phyloP scores from a whole-genome alignment of 2,329 filamentous ascomycete species.

The Nigrospora oryzae region DNA sequence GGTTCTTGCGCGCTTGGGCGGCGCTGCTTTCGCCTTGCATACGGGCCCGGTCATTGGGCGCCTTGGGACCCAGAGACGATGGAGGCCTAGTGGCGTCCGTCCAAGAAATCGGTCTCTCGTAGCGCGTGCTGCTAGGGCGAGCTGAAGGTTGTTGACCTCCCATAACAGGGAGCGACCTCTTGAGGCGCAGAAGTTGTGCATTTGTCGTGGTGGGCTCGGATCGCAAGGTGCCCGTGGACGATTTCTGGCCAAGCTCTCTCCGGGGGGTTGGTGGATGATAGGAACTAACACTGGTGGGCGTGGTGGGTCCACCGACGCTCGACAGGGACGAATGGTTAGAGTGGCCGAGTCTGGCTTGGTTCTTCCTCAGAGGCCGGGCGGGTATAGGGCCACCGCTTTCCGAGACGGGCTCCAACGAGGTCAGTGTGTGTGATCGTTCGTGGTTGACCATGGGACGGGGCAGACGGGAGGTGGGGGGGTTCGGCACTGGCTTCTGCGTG shows the following conservation, averaged over 20 bases:
- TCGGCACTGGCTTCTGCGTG: constrained; percentile 61
- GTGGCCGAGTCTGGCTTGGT: constrained; percentile 62
- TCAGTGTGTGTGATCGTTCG: constrained; percentile 58
- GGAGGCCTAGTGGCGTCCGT: constrained; percentile 42
- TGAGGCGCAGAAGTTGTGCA: constrained; percentile 56
- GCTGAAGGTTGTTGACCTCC: constrained; percentile 35
- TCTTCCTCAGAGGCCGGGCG: constrained; percentile 45
- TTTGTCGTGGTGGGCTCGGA: constrained; percentile 57
- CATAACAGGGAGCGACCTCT: constrained; percentile 57
- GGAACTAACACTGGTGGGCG: constrained; percentile 44
- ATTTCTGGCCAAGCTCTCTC: constrained; percentile 48
- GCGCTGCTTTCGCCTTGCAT: constrained; percentile 41
- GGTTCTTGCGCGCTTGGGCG: constrained; percentile 47
- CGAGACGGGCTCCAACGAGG: constrained; percentile 83
- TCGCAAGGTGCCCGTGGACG: constrained; percentile 44
- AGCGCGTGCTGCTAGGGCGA: constrained; percentile 37
- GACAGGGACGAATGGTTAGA: constrained; percentile 61
- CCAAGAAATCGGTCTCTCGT: constrained; percentile 53
- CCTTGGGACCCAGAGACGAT: constrained; percentile 55
- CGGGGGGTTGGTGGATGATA: constrained; percentile 51
- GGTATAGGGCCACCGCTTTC: constrained; percentile 72
- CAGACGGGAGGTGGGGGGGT: constrained; percentile 55
- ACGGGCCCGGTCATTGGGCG: constrained; percentile 57
- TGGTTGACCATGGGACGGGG: constrained; percentile 64
- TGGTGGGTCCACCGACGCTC: constrained; percentile 53